phyloP scores from a whole-genome alignment of 1,139 yeast genomes.

The Pneumocystis canis region DNA sequence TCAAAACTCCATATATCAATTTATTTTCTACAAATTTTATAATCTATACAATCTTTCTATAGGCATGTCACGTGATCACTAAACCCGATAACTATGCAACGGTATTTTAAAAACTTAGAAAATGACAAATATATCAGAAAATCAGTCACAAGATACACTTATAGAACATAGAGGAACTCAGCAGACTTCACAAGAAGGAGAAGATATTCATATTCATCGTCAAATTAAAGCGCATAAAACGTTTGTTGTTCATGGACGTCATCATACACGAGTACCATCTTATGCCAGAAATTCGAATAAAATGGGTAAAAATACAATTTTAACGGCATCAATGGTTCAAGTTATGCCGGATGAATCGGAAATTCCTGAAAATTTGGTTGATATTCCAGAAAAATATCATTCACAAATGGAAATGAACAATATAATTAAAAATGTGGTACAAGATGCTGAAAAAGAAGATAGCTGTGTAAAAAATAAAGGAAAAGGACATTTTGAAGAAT shows the following conservation, averaged over 20 bases:
- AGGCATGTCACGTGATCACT: too few relatives aligned
- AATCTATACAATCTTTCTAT: too few relatives aligned
- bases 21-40: too few relatives aligned
- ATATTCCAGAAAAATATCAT: not conserved
- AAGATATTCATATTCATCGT: not conserved
- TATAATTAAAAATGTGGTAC: not conserved
- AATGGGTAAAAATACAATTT: not conserved
- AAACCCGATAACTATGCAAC: too few relatives aligned
- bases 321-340: not conserved
- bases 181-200: not conserved
- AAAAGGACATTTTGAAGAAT: not conserved
- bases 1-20: too few relatives aligned
- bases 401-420: not conserved
- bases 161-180: not conserved
- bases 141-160: not conserved
- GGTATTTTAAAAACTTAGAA: not conserved
- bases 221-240: not conserved
- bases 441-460: not conserved
- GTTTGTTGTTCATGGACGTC: not conserved
- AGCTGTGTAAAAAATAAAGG: not conserved
- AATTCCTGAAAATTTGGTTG: not conserved
- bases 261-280: not conserved
- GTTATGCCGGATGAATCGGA: not conserved
- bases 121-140: not conserved
- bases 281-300: not conserved